Evolutionary conservation across 805 yeast species (phyloP), one percentile per base, ranked within the genome.

Genomic region (Sugiyamaella floridensis): DNA sequence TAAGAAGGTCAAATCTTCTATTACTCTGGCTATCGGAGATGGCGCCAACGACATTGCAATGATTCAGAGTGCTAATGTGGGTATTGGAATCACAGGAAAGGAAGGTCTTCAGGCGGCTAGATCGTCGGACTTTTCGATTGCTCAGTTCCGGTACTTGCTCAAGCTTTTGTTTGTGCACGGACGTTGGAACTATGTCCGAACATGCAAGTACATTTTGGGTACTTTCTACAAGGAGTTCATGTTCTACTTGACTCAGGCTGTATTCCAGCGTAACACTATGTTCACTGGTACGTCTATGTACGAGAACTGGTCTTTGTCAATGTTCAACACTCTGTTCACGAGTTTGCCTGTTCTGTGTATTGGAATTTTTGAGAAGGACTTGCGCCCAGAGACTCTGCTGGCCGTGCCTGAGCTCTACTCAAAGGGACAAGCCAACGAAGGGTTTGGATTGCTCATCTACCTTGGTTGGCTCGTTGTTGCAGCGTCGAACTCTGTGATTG

Each of bases 1-100:
- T 49, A 72, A 76, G n/a, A 71, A 83, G 53, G 78, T 85, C 61
- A 82, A 76, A 48, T 70, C 71, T 1, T 77, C 86, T 42, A 97
- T 93, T 5, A 89, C 97, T 0, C 75, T 93, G 56, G 99, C 99
- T 0, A 86, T 93, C 65, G 99, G 99, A 7, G 99, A 93, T 71
- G 99, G 99, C 58, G 99, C 99, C 1, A 93, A 93, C 66, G 99
- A 93, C 69, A 90, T 93, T 65, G 98, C 99, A 0, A 93, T 93
- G 99, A 93, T 93, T 56, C 97, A 93, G 71, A 85, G 95, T 63
- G 99, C 99, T 0, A 98, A 93, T 68, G 89, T 93, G 52, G 99
- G 99, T 28, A 80, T 93, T 57, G 99, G 99, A 28, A 93, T 93
- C 50, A 90, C 98, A 0, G 99, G 99, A 40, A 86, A 85, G 60